Conservation (phyloP, 352 stramenopile genomes). For the Plasmopara muralis region DNA sequence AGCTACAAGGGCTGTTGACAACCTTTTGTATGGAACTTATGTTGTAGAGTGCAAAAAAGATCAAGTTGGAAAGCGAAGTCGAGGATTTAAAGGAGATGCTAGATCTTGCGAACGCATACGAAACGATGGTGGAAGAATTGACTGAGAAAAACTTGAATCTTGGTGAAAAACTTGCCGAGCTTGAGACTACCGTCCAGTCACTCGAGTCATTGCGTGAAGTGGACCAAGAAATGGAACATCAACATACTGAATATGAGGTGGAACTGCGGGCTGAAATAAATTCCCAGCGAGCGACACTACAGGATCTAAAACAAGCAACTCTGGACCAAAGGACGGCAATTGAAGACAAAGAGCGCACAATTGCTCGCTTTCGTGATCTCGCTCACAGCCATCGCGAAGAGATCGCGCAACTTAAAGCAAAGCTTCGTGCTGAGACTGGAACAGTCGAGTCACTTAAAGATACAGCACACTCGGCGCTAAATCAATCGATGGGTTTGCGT, state of each 20-base stretch:
- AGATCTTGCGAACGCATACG: constrained; percentile 81
- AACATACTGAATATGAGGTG: constrained; percentile 76
- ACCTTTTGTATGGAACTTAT: not conserved
- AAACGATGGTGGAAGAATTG: constrained; percentile 84
- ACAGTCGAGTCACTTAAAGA: constrained; percentile 71
- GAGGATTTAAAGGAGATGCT: constrained; percentile 86
- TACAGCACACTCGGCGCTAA: constrained; percentile 62
- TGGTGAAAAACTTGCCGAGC: constrained; percentile 71
- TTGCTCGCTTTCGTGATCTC: constrained; percentile 71
- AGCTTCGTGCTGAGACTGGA: constrained; percentile 62
- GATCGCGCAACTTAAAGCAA: constrained; percentile 62
- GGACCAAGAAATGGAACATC: constrained; percentile 85
- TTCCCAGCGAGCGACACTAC: constrained; percentile 37
- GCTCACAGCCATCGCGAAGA: constrained; percentile 63
- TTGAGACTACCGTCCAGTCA: constrained; percentile 63
- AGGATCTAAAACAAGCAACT: constrained; percentile 52
- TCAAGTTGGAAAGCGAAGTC: constrained; percentile 47
- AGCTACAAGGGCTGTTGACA: constrained; percentile 5
- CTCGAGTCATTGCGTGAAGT: constrained; percentile 79
- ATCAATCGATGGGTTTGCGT: constrained; percentile 70
- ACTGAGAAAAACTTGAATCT: constrained; percentile 85
- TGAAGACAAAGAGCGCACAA: constrained; percentile 77
- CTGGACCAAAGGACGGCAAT: constrained; percentile 49
- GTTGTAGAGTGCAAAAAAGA: constrained; percentile 43
- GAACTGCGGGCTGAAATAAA: constrained; percentile 72